Evolutionary conservation across 441 rosid species (phyloP).

Genomic region (Hura crepitans): DNA sequence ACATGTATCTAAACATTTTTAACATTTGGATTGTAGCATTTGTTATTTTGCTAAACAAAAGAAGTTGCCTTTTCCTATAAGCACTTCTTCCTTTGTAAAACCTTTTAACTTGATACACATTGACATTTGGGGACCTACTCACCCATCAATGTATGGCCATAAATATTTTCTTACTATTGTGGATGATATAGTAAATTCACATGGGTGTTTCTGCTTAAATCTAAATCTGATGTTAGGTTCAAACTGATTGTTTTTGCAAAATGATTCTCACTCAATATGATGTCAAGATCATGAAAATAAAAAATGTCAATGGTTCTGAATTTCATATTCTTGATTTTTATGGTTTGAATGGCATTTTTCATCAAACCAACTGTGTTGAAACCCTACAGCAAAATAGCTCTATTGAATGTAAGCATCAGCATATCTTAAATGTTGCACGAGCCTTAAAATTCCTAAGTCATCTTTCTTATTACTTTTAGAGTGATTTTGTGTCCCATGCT

Average conservation of each 20-base stretch:
- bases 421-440: too few relatives aligned
- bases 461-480: too few relatives aligned
- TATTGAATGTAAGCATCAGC: neutral
- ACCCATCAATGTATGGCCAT: neutral
- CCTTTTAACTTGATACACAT: neutral
- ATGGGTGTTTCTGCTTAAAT: neutral
- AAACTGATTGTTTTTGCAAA: accelerated
- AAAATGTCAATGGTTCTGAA: neutral
- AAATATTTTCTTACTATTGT: neutral
- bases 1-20: neutral
- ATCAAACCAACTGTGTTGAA: neutral
- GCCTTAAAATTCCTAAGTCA: neutral
- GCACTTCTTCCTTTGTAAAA: neutral
- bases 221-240: neutral
- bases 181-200: neutral
- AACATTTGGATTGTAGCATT: neutral
- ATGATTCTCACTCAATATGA: neutral
- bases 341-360: neutral
- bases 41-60: neutral
- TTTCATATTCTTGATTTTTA: neutral
- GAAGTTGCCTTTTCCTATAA: neutral
- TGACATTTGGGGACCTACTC: neutral
- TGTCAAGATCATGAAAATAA: neutral
- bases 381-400: neutral
- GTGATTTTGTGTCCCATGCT: too few relatives aligned